These are phyloP conservation scores for Aspergillus pseudoglaucus DNA, from an alignment of 2,329 filamentous ascomycete species.

Conservation along the genomic window DNA sequence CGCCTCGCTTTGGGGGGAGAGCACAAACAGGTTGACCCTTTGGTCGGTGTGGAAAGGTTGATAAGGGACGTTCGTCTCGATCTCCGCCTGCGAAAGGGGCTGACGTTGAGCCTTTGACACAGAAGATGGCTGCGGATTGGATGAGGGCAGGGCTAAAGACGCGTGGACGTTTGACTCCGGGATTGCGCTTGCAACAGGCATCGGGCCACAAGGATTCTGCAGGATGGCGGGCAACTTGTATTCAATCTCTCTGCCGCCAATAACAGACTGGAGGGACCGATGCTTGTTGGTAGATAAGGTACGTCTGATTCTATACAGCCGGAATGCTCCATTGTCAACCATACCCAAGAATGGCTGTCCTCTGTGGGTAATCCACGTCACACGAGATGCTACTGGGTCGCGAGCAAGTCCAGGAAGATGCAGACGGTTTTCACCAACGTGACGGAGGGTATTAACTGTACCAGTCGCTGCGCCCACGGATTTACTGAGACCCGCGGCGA, in stretches of 20 bases:
- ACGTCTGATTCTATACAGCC: conserved; percentile 38
- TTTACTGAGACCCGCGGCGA: conserved; percentile 45
- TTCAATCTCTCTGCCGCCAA: conserved; percentile 56
- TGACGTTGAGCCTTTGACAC: conserved; percentile 36
- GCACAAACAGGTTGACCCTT: conserved; percentile 71
- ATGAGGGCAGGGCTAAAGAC: conserved; percentile 37
- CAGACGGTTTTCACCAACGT: conserved; percentile 44
- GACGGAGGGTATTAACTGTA: conserved; percentile 43
- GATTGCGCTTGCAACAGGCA: conserved; percentile 52
- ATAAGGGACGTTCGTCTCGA: conserved; percentile 91
- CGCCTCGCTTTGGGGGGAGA: conserved; percentile 36
- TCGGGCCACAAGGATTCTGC: conserved; percentile 52
- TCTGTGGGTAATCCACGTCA: conserved; percentile 41
- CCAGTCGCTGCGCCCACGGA: conserved; percentile 44
- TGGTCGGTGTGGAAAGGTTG: conserved; percentile 93
- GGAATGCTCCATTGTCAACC: conserved; percentile 40
- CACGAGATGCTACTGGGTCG: conserved; percentile 35
- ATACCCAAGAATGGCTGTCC: conserved; percentile 38
- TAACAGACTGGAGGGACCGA: conserved; percentile 48
- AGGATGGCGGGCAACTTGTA: conserved; percentile 60
- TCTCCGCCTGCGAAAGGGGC: conserved; percentile 72
- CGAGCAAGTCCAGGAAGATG: conserved; percentile 37
- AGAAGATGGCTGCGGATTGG: conserved; percentile 37
- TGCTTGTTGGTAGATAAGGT: conserved; percentile 48
- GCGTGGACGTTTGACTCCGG: conserved; percentile 32